Evolutionary conservation across 352 stramenopile genomes (phyloP).

Genomic region (Globisporangium okanoganense): DNA sequence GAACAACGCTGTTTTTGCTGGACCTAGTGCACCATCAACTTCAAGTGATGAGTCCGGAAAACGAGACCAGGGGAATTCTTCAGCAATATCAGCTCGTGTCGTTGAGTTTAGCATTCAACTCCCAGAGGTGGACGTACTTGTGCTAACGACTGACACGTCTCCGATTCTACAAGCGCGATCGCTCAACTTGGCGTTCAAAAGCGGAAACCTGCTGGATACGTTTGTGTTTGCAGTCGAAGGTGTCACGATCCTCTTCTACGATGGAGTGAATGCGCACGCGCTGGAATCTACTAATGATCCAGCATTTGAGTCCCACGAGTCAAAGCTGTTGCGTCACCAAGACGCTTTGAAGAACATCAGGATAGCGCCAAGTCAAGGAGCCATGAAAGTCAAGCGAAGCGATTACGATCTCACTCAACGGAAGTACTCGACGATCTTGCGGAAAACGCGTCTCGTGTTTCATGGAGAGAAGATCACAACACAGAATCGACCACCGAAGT

Average conservation of each 20-base stretch:
- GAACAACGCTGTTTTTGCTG: slow-evolving; percentile 47
- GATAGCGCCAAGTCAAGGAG: background rate
- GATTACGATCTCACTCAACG: slow-evolving; percentile 34
- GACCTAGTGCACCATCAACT: background rate
- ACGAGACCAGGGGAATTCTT: background rate
- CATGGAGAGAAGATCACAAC: slow-evolving; percentile 47
- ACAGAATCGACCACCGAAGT: slow-evolving; percentile 38
- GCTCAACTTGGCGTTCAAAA: slow-evolving; percentile 49
- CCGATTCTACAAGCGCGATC: slow-evolving; percentile 62
- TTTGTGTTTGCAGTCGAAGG: slow-evolving; percentile 56
- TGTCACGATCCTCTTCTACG: slow-evolving; percentile 61
- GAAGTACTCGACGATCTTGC: slow-evolving; percentile 58
- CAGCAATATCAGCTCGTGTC: slow-evolving; percentile 7
- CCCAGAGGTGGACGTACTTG: slow-evolving; percentile 61
- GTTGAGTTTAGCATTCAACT: slow-evolving; percentile 54
- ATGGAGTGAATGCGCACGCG: slow-evolving; percentile 17
- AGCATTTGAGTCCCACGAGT: background rate
- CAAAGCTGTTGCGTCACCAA: slow-evolving; percentile 12
- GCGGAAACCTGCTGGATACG: slow-evolving; percentile 37
- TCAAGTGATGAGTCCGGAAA: background rate
- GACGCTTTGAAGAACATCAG: slow-evolving; percentile 15
- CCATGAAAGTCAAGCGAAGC: slow-evolving; percentile 16
- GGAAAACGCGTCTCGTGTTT: slow-evolving; percentile 61
- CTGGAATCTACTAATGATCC: background rate
- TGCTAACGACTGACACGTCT: slow-evolving; percentile 57